These are phyloP conservation scores for Trichoderma breve DNA, from an alignment of 2,329 filamentous ascomycete genomes.

Conservation along the genomic window DNA sequence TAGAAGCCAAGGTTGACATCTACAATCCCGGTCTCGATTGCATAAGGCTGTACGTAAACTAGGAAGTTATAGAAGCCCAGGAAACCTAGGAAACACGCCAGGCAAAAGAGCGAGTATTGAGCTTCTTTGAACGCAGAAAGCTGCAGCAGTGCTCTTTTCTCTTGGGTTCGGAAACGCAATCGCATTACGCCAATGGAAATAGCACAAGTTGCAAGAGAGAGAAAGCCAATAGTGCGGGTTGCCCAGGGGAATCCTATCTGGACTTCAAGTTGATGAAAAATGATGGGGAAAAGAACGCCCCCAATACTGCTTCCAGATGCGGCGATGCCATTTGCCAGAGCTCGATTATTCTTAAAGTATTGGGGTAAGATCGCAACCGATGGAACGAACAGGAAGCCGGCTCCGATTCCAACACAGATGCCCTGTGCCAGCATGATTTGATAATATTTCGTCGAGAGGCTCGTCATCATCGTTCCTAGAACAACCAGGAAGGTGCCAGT, in stretches of 20 bases:
- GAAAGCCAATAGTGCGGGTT: not conserved
- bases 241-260: not conserved
- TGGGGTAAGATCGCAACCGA: constrained; percentile 32
- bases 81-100: not conserved
- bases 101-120: not conserved
- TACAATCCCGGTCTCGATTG: not conserved
- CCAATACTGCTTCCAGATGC: not conserved
- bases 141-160: not conserved
- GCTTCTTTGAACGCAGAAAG: not conserved
- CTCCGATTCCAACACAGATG: constrained; percentile 45
- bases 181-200: not conserved
- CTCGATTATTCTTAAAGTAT: not conserved
- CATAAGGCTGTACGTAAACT: not conserved
- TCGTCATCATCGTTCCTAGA: constrained; percentile 47
- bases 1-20: not conserved
- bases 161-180: not conserved
- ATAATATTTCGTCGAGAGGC: constrained; percentile 40
- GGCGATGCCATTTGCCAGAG: not conserved
- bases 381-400: constrained; percentile 41
- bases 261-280: not conserved
- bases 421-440: constrained; percentile 47
- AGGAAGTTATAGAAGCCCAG: not conserved
- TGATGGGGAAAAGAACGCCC: not conserved
- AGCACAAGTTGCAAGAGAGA: not conserved
- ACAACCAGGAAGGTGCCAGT: constrained; percentile 42